phyloP scores from a whole-genome alignment of 441 rosid species.

The Syzygium malaccense region DNA sequence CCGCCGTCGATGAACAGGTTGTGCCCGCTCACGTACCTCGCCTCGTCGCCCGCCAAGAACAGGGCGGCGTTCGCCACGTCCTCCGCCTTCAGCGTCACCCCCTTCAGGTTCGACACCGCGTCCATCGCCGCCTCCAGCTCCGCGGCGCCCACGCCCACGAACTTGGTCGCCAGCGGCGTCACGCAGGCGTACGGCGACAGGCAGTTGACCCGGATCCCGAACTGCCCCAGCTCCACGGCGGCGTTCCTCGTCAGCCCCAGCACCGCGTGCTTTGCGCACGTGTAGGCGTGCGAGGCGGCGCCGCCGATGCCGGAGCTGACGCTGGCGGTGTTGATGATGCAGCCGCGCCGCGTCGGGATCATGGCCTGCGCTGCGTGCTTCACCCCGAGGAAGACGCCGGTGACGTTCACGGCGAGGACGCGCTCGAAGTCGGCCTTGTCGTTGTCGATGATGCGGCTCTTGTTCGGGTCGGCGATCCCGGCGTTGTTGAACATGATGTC shows the following conservation, averaged over 20 bases:
- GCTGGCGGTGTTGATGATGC: constrained; percentile 3
- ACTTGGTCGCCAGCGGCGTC: background rate
- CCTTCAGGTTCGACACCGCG: constrained; percentile 30
- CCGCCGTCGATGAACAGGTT: constrained; percentile 48
- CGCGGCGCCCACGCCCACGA: background rate
- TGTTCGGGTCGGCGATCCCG: background rate
- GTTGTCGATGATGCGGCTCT: background rate
- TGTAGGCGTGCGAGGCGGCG: background rate
- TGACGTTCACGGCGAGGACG: background rate
- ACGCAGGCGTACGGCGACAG: background rate
- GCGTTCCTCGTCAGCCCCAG: background rate
- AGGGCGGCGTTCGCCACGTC: constrained; percentile 55
- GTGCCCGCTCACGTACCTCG: constrained; percentile 45
- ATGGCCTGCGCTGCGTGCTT: background rate
- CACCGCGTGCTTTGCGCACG: background rate
- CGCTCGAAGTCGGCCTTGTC: background rate
- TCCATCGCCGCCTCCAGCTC: constrained; percentile 15
- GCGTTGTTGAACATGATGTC: constrained; percentile 10
- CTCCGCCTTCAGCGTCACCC: constrained; percentile 34
- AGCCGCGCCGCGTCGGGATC: background rate
- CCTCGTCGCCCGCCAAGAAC: constrained; percentile 44
- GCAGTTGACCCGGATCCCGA: background rate
- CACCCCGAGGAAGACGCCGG: background rate
- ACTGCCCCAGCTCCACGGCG: background rate
- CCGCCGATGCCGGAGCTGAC: background rate